Percentiles rank a stretch among this genome's conserved stretches.
phyloP scores from a whole-genome alignment of 2,329 filamentous ascomycete species.

The Ciborinia camelliae region DNA sequence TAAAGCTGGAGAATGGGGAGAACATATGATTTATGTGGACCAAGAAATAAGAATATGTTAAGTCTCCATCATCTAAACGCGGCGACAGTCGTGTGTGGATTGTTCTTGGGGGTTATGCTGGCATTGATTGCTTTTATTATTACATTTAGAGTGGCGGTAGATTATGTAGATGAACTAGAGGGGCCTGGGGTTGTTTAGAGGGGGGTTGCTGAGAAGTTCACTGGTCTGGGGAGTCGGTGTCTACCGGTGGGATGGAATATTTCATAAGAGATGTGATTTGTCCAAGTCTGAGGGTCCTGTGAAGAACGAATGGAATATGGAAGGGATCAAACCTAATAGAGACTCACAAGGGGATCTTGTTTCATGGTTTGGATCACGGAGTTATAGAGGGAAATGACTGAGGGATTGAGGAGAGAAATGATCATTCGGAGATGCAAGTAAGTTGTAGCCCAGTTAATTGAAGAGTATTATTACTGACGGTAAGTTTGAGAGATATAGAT shows the following conservation, averaged over 20 bases:
- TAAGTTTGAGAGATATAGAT: neutral
- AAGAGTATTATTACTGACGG: neutral
- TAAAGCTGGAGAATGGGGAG: neutral
- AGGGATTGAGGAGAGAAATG: neutral
- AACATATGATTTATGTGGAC: neutral
- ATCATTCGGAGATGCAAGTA: neutral
- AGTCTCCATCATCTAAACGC: slow-evolving; percentile 11
- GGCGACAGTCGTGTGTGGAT: slow-evolving; percentile 15
- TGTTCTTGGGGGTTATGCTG: slow-evolving; percentile 12
- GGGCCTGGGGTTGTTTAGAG: neutral
- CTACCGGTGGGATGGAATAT: neutral
- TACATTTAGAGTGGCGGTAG: slow-evolving; percentile 14
- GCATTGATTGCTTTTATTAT: slow-evolving; percentile 7
- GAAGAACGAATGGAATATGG: neutral
- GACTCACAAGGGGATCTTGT: neutral
- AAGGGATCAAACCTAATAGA: neutral
- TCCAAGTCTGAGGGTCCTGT: neutral
- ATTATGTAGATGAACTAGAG: slow-evolving; percentile 1
- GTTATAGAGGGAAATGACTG: neutral
- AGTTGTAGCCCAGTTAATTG: neutral
- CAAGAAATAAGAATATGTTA: slow-evolving; percentile 10
- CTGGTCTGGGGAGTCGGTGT: no score
- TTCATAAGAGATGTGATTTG: neutral
- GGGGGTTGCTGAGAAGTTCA: neutral
- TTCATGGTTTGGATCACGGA: no score